Base-by-base conservation (phyloP, 2,329 filamentous ascomycete genomes). In the Ophiocordyceps camponoti-leonardi region DNA sequence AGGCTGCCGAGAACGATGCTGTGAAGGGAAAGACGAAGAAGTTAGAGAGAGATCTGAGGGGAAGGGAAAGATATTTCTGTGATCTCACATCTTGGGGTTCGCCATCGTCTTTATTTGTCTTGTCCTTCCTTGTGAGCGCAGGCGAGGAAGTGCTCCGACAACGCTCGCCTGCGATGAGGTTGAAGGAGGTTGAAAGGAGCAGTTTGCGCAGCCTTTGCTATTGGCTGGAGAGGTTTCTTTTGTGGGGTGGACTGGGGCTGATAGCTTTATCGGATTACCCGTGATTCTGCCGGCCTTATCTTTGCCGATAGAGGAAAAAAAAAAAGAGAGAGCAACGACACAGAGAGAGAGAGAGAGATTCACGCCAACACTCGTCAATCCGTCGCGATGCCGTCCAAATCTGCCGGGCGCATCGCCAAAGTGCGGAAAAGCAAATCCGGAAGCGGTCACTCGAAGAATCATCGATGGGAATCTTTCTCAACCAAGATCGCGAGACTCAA, bases 391-490 rank as follows among this genome's bases (percentile, higher is more conserved):
- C 71, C 74, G 54, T 67, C 71, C 54, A 73, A 74, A 56, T 72
- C 72, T 39, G 78, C 80, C 48, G 79, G 80, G 52, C 75, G 77
- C 58, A 81, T 84, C 57, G 67, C 72, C 56, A 83, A 83, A 71
- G 72, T 75, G 62, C 73, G 72, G 53, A 85, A 82, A 66, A 72
- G 72, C 51, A 86, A 83, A 59, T 73, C 73, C 49, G 73, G 73
- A 51, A 93, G 86, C 23, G 69, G 72, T 44, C 84, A 87, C 53
- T 79, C 81, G 50, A 88, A 86, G 58, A 83, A 86, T 45, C 86
- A 95, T 65, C 76, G 85, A 60, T 96, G 86, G 77, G 83, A 95
- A 66, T 82, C 85, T 50, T 96, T 96, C 66, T 85, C 82, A 48
- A 77, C 81, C 58, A 92, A 93, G 62, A 85, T 96, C 61, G 78